These are phyloP conservation scores for Cercophora newfieldiana DNA, from an alignment of 495 filamentous ascomycete genomes.

Conservation along the genomic window DNA sequence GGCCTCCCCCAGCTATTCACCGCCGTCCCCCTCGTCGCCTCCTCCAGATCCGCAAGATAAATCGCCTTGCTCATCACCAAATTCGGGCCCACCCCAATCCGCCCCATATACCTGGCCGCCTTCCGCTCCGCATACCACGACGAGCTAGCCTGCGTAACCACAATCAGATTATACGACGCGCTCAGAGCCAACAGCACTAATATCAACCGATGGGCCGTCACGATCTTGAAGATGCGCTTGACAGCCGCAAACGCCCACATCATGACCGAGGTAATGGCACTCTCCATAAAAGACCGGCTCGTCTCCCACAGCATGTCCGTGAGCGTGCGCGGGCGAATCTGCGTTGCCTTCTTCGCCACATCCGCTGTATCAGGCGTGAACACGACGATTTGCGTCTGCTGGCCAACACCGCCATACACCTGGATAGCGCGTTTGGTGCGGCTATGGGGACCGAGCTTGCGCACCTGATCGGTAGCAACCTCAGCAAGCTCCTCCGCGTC, in stretches of 20 bases:
- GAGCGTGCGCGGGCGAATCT: constrained; percentile 67
- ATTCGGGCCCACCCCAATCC: constrained; percentile 77
- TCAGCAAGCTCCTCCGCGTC: constrained; percentile 85
- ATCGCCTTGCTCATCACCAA: constrained; percentile 80
- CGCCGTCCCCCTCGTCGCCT: constrained; percentile 50
- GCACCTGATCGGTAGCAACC: constrained; percentile 83
- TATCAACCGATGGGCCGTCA: constrained; percentile 74
- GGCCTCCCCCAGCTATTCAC: constrained; percentile 25
- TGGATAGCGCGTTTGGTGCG: constrained; percentile 87
- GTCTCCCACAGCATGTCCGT: constrained; percentile 69
- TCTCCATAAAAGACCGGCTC: constrained; percentile 65
- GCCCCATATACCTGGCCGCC: constrained; percentile 73
- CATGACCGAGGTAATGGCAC: constrained; percentile 68
- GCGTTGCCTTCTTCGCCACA: constrained; percentile 44
- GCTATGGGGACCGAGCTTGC: constrained; percentile 74
- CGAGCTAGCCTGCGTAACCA: constrained; percentile 64
- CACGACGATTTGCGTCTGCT: constrained; percentile 65
- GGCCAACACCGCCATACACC: constrained; percentile 85
- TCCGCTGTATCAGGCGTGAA: constrained; percentile 54
- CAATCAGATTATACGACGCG: constrained; percentile 66
- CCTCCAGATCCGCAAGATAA: constrained; percentile 79
- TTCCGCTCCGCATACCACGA: constrained; percentile 85
- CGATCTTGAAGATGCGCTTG: constrained; percentile 64
- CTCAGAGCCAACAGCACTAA: constrained; percentile 67
- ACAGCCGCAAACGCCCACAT: constrained; percentile 67